A percentile compares a stretch with the other conserved stretches of the same genome.
Evolutionary conservation across 208 protist genomes (phyloP).

Genomic region (Phytomonas serpens): DNA sequence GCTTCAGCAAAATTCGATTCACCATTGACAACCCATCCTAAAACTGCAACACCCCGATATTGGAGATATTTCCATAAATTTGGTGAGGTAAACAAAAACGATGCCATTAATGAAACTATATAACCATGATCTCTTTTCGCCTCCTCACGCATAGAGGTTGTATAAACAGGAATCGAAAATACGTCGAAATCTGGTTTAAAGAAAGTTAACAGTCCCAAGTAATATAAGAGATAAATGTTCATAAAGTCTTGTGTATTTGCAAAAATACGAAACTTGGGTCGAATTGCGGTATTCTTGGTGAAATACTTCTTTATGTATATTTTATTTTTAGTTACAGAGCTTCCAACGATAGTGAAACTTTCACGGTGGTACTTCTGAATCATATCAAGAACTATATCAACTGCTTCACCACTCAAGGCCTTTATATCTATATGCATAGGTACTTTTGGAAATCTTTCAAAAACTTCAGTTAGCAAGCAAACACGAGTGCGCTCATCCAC

Average conservation of each 20-base stretch:
- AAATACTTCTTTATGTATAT: slow-evolving; percentile 48
- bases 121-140: slow-evolving; percentile 16
- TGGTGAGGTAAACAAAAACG: slow-evolving; percentile 44
- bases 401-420: slow-evolving; percentile 30
- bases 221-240: slow-evolving; percentile 46
- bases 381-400: slow-evolving; percentile 42
- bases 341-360: slow-evolving; percentile 56
- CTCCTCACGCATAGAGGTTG: slow-evolving; percentile 24
- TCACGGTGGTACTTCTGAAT: slow-evolving; percentile 47
- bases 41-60: slow-evolving; percentile 49
- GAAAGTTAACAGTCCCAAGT: slow-evolving; percentile 56
- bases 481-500: slow-evolving; percentile 48
- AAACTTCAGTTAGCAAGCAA: slow-evolving; percentile 65
- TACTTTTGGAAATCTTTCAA: slow-evolving; percentile 39
- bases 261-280: slow-evolving; percentile 50
- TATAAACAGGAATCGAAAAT: slow-evolving; percentile 69
- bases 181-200: slow-evolving; percentile 50
- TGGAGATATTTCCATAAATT: slow-evolving; percentile 67
- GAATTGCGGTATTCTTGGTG: slow-evolving; percentile 21
- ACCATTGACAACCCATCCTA: slow-evolving; percentile 76
- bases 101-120: slow-evolving; percentile 10
- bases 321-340: slow-evolving; percentile 39
- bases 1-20: slow-evolving; percentile 48
- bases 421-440: slow-evolving; percentile 79
- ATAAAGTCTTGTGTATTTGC: slow-evolving; percentile 30